Base-by-base conservation (phyloP, 495 filamentous ascomycete genomes). In the Tirmania nivea region DNA sequence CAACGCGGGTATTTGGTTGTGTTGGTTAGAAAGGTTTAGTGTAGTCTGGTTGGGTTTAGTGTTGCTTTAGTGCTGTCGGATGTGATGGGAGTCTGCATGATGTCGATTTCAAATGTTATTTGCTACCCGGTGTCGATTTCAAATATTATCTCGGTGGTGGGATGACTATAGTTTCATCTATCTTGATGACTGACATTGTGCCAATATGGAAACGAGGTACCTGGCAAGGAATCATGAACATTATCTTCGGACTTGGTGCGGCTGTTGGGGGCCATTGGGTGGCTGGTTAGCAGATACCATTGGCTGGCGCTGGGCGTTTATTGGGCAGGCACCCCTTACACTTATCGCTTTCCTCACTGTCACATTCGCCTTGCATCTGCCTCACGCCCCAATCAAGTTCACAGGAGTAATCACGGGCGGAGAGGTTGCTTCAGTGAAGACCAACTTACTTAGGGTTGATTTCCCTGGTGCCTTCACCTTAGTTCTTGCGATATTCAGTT, bases 261-360 rank as follows among this genome's bases (percentile, higher is more conserved):
- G 78, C 76, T 12, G 69, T 69, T 45, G 86, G 86, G 86, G 78
- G 19, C 84, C 85, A 0, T 59, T 94, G 9, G 84, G 83, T 66
- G 86, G 86, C 20, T 60, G 86, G 0, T 59, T 93, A 12, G 75
- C 82, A 1, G 85, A 92, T 61, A 76, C 69, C 25, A 71, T 90
- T 31, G 83, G 84, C 53, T 93, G 86, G 86, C 72, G 86, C 56
- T 93, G 86, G 83, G 71, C 82, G 5, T 92, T 92, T 63, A 60
- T 84, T 16, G 68, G 68, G 16, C 85, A 92, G 63, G 74, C 73
- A 7, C 85, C 84, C 1, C 63, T 86, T 10, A 84, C 82, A 52
- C 61, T 83, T 12, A 19, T 80, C 10, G 86, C 86, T 0, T 79
- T 81, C 55, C 49, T 77, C 16, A 66, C 75, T 2, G 84, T 90